phyloP scores from a whole-genome alignment of 1,284 basidiomycete genomes.

The Tilletia horrida region DNA sequence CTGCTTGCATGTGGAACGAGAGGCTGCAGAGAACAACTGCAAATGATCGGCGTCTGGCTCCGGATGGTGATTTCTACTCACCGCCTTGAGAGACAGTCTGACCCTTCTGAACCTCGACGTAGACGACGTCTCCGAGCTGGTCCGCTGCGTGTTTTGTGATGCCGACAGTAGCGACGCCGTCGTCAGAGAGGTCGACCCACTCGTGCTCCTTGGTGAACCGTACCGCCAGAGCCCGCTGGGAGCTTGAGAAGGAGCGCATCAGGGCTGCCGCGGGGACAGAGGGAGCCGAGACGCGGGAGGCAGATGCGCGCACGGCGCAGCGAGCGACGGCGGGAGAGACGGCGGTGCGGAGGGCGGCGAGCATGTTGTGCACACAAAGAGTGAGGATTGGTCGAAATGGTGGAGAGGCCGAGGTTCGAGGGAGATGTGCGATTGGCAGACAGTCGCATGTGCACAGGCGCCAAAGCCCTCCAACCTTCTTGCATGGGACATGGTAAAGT shows the following conservation, averaged over 20 bases:
- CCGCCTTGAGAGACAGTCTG: background rate
- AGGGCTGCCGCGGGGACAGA: background rate
- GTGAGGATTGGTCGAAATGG: no score
- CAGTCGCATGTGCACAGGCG: no score
- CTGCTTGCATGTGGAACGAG: background rate
- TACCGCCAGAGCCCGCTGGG: background rate
- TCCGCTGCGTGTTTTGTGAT: conserved; percentile 15
- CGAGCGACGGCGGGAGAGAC: background rate
- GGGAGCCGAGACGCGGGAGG: background rate
- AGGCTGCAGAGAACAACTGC: background rate
- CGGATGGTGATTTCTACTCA: background rate
- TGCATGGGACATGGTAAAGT: no score
- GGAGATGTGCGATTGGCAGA: no score
- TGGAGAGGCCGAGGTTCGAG: no score
- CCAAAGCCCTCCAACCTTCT: no score
- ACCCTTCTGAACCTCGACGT: background rate
- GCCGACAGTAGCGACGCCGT: conserved; percentile 2
- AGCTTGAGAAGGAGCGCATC: conserved; percentile 8
- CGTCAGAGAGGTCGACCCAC: conserved; percentile 2
- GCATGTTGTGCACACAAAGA: background rate
- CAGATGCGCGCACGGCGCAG: background rate
- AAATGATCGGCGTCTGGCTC: background rate
- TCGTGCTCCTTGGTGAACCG: conserved; percentile 19
- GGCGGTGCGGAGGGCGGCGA: conserved; percentile 17
- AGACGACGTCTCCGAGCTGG: conserved; percentile 9